A percentile compares a stretch with the other conserved stretches of the same genome.
Conservation (phyloP, 768 basidiomycete genomes). For the Hericium erinaceus region DNA sequence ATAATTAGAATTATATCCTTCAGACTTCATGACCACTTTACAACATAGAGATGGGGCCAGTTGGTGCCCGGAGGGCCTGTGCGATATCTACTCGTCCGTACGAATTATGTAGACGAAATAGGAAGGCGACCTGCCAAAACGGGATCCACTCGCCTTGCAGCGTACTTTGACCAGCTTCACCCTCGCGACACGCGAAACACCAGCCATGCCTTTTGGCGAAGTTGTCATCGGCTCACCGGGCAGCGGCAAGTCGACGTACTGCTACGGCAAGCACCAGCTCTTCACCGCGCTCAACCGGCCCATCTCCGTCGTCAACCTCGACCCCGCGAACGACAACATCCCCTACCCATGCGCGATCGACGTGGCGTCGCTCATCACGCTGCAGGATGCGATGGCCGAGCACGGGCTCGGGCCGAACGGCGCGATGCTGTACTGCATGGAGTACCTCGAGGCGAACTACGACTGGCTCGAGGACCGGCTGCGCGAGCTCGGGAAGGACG, state of each 20-base stretch:
- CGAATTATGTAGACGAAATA: no score
- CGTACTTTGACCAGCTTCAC: no score
- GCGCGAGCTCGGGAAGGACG: slow-evolving; percentile 55
- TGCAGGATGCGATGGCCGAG: slow-evolving; percentile 79
- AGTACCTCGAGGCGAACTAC: slow-evolving; percentile 80
- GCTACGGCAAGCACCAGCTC: slow-evolving; percentile 81
- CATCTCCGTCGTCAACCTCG: slow-evolving; percentile 87
- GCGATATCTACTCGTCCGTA: no score
- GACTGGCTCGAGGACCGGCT: slow-evolving; percentile 77
- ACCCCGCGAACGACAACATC: slow-evolving; percentile 78
- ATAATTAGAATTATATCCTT: no score
- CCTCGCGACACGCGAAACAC: no score
- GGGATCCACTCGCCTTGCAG: no score
- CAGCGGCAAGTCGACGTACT: slow-evolving; percentile 83
- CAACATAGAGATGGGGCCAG: no score
- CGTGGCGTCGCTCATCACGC: slow-evolving; percentile 77
- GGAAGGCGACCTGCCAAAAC: no score
- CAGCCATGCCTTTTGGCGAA: slow-evolving; percentile 82
- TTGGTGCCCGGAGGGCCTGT: no score
- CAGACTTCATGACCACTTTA: no score
- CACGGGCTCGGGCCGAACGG: slow-evolving; percentile 90
- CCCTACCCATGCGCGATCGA: slow-evolving; percentile 89
- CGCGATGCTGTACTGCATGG: slow-evolving; percentile 78
- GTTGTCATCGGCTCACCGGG: slow-evolving; percentile 82
- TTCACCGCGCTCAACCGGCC: slow-evolving; percentile 81